These are phyloP conservation scores for Schizopora paradoxa DNA, from an alignment of 1,284 basidiomycete genomes.

Conservation along the genomic window DNA sequence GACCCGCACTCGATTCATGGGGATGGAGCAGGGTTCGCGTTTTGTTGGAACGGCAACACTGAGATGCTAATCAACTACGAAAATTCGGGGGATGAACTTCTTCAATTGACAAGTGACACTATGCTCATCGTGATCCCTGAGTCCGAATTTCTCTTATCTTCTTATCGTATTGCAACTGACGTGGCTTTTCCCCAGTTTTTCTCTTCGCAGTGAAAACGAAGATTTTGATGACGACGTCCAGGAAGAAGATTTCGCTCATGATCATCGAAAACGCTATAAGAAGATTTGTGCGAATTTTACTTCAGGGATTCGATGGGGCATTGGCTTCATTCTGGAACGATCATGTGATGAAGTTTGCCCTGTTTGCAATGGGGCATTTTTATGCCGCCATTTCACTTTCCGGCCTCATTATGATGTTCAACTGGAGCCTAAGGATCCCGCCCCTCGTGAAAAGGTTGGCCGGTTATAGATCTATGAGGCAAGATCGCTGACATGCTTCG, in stretches of 20 bases:
- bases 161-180: conserved; percentile 16
- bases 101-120: conserved; percentile 80
- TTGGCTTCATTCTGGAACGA: conserved; percentile 82
- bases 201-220: background rate
- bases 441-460: conserved; percentile 48
- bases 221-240: background rate
- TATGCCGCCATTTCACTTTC: conserved; percentile 82
- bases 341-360: conserved; percentile 76
- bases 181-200: conserved; percentile 7
- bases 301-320: conserved; percentile 88
- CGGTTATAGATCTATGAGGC: no score
- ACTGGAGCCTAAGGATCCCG: conserved; percentile 47
- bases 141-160: conserved; percentile 26
- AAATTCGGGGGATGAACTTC: conserved; percentile 74
- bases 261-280: conserved; percentile 15
- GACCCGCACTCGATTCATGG: conserved; percentile 77
- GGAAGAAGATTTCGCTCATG: conserved; percentile 3
- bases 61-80: conserved; percentile 68
- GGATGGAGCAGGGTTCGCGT: conserved; percentile 85
- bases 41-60: conserved; percentile 81
- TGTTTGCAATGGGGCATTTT: conserved; percentile 53
- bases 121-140: conserved; percentile 82
- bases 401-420: conserved; percentile 79
- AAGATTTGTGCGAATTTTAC: conserved; percentile 78
- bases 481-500: conserved; percentile 2